Conservation (phyloP, 2,329 filamentous ascomycete species). For the Polytolypa hystricis region DNA sequence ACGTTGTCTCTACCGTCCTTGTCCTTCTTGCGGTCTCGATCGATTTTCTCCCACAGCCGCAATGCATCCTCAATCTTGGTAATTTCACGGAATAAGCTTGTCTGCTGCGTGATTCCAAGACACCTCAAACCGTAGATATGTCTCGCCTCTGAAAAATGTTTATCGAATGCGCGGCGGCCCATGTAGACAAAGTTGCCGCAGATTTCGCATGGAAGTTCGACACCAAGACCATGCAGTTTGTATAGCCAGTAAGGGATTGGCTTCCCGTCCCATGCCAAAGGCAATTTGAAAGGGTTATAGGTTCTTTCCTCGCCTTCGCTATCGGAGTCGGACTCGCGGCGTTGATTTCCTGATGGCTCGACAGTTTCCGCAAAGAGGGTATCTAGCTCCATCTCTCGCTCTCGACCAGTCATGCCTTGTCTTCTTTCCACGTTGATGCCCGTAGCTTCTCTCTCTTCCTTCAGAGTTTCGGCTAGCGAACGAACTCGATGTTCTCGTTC, state of each 20-base stretch:
- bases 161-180: slow-evolving; percentile 90
- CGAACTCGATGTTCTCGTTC: slow-evolving; percentile 77
- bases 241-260: slow-evolving; percentile 99
- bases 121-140: slow-evolving; percentile 93
- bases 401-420: slow-evolving; percentile 93
- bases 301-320: slow-evolving; percentile 75
- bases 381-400: slow-evolving; percentile 87
- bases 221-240: slow-evolving; percentile 86
- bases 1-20: slow-evolving; percentile 69
- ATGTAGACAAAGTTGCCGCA: slow-evolving; percentile 99
- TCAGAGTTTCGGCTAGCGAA: slow-evolving; percentile 69
- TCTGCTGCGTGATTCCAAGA: slow-evolving; percentile 76
- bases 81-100: slow-evolving; percentile 85
- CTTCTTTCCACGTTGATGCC: slow-evolving; percentile 90
- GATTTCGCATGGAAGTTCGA: slow-evolving; percentile 91
- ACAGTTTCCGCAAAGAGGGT: slow-evolving; percentile 60
- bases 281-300: slow-evolving; percentile 93
- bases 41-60: slow-evolving; percentile 85
- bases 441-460: slow-evolving; percentile 78
- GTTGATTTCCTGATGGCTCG: slow-evolving; percentile 28
- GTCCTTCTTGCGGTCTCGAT: slow-evolving; percentile 69
- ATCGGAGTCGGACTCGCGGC: slow-evolving; percentile 46
- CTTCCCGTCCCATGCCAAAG: slow-evolving; percentile 95
- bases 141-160: slow-evolving; percentile 90
- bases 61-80: slow-evolving; percentile 82